These are phyloP conservation scores for Omphalea diandra DNA, from an alignment of 441 rosid species.

Conservation along the genomic window DNA sequence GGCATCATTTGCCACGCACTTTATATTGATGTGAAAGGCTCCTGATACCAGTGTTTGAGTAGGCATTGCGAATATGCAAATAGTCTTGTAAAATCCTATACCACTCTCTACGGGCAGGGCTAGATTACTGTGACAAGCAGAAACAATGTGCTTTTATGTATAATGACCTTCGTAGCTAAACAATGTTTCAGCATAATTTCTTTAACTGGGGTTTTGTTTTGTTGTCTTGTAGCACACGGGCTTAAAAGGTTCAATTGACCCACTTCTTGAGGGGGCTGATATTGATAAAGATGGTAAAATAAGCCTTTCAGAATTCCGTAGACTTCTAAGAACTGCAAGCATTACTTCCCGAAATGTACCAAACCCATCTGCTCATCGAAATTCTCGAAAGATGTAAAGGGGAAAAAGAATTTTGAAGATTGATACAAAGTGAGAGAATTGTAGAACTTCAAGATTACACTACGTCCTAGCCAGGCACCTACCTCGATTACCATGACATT, in stretches of 20 bases:
- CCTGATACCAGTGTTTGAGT: not conserved
- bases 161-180: not conserved
- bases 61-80: not conserved
- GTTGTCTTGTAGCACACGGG: conserved; percentile 74
- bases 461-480: not conserved
- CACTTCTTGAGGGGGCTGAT: conserved; percentile 97
- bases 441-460: conserved; percentile 7
- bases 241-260: conserved; percentile 86
- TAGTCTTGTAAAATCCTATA: not conserved
- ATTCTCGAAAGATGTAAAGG: conserved; percentile 35
- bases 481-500: conserved; percentile 7
- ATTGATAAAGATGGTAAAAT: conserved; percentile 95
- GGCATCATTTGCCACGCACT: not conserved
- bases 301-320: conserved; percentile 90
- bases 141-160: not conserved
- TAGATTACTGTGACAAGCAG: not conserved
- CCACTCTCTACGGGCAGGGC: not conserved
- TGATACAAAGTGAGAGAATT: conserved; percentile 10
- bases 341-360: conserved; percentile 59
- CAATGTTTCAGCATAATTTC: not conserved
- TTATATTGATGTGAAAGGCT: not conserved
- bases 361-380: conserved; percentile 45
- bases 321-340: conserved; percentile 95
- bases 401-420: conserved; percentile 17
- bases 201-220: conserved; percentile 2